Evolutionary conservation across 2,329 filamentous ascomycete genomes (phyloP), one percentile per base, ranked within the genome.

Genomic region (Diplodia scrobiculata): DNA sequence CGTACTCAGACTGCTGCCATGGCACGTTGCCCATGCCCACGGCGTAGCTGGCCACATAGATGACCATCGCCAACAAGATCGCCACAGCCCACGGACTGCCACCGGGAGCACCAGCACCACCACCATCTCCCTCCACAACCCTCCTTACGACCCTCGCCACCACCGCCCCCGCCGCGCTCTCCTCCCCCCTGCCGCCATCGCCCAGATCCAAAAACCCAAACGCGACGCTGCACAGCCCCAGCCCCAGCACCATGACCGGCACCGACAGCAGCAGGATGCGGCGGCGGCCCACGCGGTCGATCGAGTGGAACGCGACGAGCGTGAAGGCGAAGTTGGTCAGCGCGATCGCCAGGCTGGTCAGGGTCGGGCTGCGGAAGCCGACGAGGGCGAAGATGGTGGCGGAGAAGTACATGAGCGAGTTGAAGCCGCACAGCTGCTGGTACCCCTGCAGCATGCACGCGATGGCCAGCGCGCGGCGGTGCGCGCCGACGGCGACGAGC

Each of bases 1-100:
- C 69, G 17, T 74, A 84, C 79, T 98, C 94, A 71, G 89, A 91
- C 79, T 97, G 93, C 84, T 97, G 94, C 94, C 94, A 98, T 0
- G 94, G 93, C 2, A 98, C 92, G 72, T 92, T 96, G 9, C 94
- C 94, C 1, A 98, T 83, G 2, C 94, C 94, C 1, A 93, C 82
- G 0, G 94, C 94, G 74, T 96, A 98, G 0, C 89, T 84, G 9
- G 91, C 89, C 1, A 96, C 92, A 76, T 96, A 97, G 7, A 92
- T 71, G 76, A 92, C 89, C 75, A 97, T 89, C 69, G 89, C 89
- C 48, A 86, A 69, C 2, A 97, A 84, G 51, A 97, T 89, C 19
- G 88, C 19, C 0, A 72, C 5, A 0, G 75, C 73, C 74, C 74
- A 76, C 1, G 60, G 41, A 27, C 53, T 70, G 14, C 17, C 29